phyloP scores from a whole-genome alignment of 2,329 filamentous ascomycete genomes.

The Harringtonia aguacate region DNA sequence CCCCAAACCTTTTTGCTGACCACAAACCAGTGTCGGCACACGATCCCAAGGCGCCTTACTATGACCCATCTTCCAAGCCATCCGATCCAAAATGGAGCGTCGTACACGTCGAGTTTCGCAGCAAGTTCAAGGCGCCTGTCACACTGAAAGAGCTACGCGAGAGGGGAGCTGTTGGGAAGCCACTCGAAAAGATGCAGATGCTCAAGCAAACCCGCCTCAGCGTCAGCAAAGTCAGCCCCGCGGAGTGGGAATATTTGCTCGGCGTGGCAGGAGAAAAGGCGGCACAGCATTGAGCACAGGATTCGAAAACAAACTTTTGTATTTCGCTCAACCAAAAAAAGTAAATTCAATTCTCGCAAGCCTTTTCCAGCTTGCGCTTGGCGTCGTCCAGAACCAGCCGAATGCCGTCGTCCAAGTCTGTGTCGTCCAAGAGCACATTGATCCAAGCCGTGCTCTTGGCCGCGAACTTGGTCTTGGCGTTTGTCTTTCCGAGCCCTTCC shows the following conservation, averaged over 20 bases:
- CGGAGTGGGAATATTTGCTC: slow-evolving; percentile 57
- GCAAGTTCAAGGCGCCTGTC: slow-evolving; percentile 66
- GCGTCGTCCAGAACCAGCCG: slow-evolving; percentile 44
- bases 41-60: slow-evolving; percentile 65
- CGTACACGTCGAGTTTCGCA: slow-evolving; percentile 78
- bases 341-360: background rate
- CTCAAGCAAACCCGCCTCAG: slow-evolving; percentile 74
- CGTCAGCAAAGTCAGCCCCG: slow-evolving; percentile 55
- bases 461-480: slow-evolving; percentile 33
- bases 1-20: background rate
- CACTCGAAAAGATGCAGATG: slow-evolving; percentile 69
- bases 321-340: background rate
- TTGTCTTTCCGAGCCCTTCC: slow-evolving; percentile 30
- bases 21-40: slow-evolving; percentile 51
- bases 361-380: slow-evolving; percentile 23
- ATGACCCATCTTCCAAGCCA: slow-evolving; percentile 63
- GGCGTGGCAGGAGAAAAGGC: slow-evolving; percentile 33
- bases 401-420: slow-evolving; percentile 45
- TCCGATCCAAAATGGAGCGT: slow-evolving; percentile 73
- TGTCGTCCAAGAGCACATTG: slow-evolving; percentile 35
- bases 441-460: slow-evolving; percentile 44
- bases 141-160: slow-evolving; percentile 61
- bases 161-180: slow-evolving; percentile 40
- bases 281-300: background rate
- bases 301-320: background rate